Evolutionary conservation across 2,329 filamentous ascomycete genomes (phyloP), one percentile per base, ranked within the genome.

Genomic region (Fusarium nodosum): DNA sequence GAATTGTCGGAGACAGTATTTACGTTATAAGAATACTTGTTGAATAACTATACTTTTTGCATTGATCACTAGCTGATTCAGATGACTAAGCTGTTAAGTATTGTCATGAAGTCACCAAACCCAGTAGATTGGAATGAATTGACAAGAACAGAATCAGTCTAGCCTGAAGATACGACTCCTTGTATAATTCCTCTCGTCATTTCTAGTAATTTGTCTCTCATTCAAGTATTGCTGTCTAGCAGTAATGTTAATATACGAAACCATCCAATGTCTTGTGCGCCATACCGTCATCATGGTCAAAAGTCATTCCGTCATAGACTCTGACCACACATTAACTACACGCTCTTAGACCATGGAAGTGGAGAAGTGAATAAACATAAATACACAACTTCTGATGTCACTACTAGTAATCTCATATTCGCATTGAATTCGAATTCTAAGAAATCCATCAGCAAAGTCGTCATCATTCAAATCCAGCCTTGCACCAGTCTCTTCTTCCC

Each of bases 301-400:
- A 26, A 51, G 48, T 51, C 48, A 51, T 51, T 51, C 48, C 48
- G 48, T 51, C 48, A 51, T 51, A 51, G 48, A 51, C 48, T 51
- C n/a, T 20, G 18, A 30, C 24, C 41, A 51, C 28, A 36, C n/a
- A 38, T 51, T 8, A 41, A 51, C 34, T 38, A 51, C n/a, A 39
- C 18, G 6, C 20, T 30, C 10, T 16, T 13, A 1, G 12, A 15
- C 33, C 18, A 51, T n/a, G 18, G 18, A 39, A 51, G 34, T 12
- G 26, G 13, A 24, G 48, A 28, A n/a, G 11, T 22, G 28, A 39
- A 18, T 28, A 13, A 28, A 51, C 34, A 39, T 22, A 51, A 46
- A 31, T 46, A 31, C n/a, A 46, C 44, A 31, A 31, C 1, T 12
- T 28, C 13, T 51, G 48, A 51, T 51, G 34, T 51, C 48, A 51